Conservation (phyloP, 148 eudicot species). For the Silene conica region DNA sequence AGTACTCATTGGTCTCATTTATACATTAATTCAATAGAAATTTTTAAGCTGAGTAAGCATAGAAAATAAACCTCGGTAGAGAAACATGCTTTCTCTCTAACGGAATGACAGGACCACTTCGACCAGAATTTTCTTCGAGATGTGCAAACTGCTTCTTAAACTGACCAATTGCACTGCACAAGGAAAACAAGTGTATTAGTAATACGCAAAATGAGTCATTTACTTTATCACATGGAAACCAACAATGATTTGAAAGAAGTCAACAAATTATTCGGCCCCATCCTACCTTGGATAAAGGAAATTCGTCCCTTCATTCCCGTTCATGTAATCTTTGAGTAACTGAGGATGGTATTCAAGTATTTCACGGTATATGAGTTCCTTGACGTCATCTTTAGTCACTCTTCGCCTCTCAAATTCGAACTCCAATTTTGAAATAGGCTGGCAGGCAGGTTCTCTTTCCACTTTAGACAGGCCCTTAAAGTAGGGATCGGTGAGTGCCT, state of each 20-base stretch:
- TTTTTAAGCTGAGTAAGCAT: background rate
- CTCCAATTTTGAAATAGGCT: conserved; percentile 62
- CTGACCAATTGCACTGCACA: conserved; percentile 65
- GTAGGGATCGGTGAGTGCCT: conserved; percentile 71
- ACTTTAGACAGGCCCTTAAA: conserved; percentile 63
- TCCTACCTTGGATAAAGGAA: conserved; percentile 67
- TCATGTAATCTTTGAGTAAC: conserved; percentile 59
- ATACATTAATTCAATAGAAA: too few relatives aligned
- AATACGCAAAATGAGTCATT: background rate
- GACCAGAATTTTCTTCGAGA: conserved; percentile 64
- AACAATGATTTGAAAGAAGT: too few relatives aligned
- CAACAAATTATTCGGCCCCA: background rate
- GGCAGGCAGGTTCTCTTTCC: conserved; percentile 69
- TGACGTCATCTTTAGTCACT: conserved; percentile 55
- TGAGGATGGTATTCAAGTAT: conserved; percentile 81
- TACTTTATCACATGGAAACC: background rate
- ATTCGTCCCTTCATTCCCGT: conserved; percentile 57
- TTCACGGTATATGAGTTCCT: conserved; percentile 66
- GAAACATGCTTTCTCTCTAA: conserved; percentile 63
- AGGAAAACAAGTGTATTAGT: background rate
- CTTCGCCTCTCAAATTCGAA: conserved; percentile 73
- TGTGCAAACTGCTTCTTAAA: conserved; percentile 72
- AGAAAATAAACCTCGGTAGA: conserved; percentile 45
- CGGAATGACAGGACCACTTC: conserved; percentile 68
- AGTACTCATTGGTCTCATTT: too few relatives aligned